Evolutionary conservation across 306 rosid species (phyloP).

Genomic region (Cucurbita argyrosperma): DNA sequence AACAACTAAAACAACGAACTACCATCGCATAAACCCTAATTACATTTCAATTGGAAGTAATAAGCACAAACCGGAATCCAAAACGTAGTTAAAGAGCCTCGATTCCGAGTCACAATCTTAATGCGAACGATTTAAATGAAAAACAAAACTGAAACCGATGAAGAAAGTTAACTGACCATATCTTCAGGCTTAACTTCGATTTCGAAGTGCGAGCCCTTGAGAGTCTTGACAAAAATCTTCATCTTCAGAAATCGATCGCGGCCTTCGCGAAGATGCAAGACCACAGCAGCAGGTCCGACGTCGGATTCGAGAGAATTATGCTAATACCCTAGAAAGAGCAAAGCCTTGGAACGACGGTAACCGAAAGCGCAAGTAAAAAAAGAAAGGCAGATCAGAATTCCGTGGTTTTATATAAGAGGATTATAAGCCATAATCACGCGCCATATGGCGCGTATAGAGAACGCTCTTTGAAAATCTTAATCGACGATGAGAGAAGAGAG

Average conservation of each 20-base stretch:
- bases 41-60: neutral
- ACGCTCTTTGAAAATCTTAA: neutral
- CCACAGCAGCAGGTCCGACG: slow-evolving; percentile 11
- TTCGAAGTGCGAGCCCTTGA: slow-evolving; percentile 82
- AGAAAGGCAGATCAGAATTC: slow-evolving; percentile 6
- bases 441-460: accelerated
- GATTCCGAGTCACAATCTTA: neutral
- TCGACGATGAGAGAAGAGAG: neutral
- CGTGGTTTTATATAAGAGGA: slow-evolving; percentile 4
- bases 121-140: neutral
- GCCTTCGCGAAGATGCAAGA: slow-evolving; percentile 6
- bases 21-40: slow-evolving; percentile 34
- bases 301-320: slow-evolving; percentile 23
- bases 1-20: neutral
- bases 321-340: slow-evolving; percentile 14
- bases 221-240: slow-evolving; percentile 87
- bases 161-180: slow-evolving; percentile 24
- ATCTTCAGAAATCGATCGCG: slow-evolving; percentile 31
- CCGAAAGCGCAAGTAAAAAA: slow-evolving; percentile 18
- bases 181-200: slow-evolving; percentile 63
- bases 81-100: slow-evolving; percentile 2
- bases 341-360: slow-evolving; percentile 5
- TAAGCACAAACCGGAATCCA: neutral
- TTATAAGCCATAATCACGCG: neutral
- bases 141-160: neutral